These are phyloP conservation scores for Asclepias syriaca DNA, from an alignment of 257 asterid species.

Conservation along the genomic window DNA sequence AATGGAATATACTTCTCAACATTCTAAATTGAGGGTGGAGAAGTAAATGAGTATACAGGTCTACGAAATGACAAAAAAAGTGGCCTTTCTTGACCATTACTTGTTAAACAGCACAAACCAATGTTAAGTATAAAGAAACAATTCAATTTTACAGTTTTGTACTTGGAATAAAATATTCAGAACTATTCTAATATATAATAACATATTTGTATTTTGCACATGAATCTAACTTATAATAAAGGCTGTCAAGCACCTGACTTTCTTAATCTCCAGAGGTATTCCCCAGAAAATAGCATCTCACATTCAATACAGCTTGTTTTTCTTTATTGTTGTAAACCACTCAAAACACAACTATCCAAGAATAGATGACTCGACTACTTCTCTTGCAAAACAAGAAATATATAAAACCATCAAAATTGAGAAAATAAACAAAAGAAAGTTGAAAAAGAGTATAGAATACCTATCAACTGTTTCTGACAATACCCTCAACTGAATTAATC, in stretches of 20 bases:
- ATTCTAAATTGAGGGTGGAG: not conserved
- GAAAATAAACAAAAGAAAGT: conserved; percentile 5
- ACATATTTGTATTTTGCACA: not conserved
- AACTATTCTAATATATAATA: not conserved
- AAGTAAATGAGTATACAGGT: not conserved
- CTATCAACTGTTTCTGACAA: conserved; percentile 79
- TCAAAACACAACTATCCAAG: not conserved
- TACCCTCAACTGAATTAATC: conserved; percentile 78
- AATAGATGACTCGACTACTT: not conserved
- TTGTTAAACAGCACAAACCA: not conserved
- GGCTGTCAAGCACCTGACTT: not conserved
- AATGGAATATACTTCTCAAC: not conserved
- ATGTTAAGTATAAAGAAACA: not conserved
- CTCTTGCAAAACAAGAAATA: not conserved
- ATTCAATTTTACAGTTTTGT: not conserved
- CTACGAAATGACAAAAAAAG: not conserved
- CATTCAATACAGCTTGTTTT: not conserved
- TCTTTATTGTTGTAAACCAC: not conserved
- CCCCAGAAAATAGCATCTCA: not conserved
- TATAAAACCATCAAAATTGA: not conserved
- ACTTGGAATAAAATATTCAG: not conserved
- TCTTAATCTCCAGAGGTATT: not conserved
- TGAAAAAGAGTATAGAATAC: conserved; percentile 24
- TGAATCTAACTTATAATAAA: not conserved
- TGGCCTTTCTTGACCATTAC: not conserved